A percentile compares a stretch with the other conserved stretches of the same genome.
These are phyloP conservation scores for Strigomonas culicis DNA, from an alignment of 208 protist genomes.

Conservation along the genomic window DNA sequence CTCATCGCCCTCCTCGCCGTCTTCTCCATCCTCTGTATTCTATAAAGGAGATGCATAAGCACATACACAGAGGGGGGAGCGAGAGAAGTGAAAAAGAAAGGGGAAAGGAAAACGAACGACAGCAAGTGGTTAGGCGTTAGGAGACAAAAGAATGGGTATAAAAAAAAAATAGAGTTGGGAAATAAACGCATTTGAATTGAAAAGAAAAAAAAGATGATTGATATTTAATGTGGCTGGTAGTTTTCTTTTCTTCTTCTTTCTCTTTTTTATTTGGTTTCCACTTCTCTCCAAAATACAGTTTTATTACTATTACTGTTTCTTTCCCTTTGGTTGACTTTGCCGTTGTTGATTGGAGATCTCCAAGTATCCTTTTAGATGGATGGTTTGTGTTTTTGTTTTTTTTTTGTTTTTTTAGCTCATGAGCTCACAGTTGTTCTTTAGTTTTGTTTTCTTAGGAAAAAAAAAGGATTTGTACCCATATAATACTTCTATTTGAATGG, in stretches of 20 bases:
- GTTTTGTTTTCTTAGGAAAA: neutral
- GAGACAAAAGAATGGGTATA: neutral
- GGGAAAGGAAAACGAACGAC: neutral
- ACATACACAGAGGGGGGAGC: too few relatives aligned
- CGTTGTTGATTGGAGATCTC: too few relatives aligned
- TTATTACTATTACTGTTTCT: neutral
- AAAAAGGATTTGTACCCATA: too few relatives aligned
- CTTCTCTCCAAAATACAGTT: neutral
- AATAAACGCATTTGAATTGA: neutral
- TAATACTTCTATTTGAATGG: neutral
- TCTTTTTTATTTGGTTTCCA: neutral
- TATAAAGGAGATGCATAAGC: conserved; percentile 32
- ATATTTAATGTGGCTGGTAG: neutral
- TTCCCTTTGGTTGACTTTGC: neutral
- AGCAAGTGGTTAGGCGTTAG: neutral
- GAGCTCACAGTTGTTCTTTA: neutral
- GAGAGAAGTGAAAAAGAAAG: neutral
- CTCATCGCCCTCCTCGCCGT: conserved; percentile 58
- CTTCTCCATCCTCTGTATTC: conserved; percentile 62
- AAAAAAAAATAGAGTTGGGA: neutral
- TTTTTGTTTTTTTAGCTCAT: neutral
- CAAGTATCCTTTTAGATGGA: too few relatives aligned
- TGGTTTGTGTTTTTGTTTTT: conserved; percentile 6
- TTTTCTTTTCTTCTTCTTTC: conserved; percentile 5
- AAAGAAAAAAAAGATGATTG: neutral